phyloP scores from a whole-genome alignment of 305 asterid species.

The Andrographis paniculata region DNA sequence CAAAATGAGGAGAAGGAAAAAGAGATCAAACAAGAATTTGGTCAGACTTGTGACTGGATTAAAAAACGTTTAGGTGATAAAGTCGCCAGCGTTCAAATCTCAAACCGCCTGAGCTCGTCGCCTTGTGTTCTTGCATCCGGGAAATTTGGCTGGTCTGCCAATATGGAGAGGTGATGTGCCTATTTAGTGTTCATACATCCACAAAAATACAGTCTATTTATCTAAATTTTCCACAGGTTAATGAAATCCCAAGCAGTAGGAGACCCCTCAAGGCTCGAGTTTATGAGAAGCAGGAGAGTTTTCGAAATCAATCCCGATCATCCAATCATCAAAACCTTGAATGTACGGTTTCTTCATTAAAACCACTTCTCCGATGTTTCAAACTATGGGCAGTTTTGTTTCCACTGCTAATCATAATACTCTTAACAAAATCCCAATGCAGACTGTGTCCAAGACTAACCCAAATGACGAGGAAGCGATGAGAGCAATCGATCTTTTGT shows the following conservation, averaged over 20 bases:
- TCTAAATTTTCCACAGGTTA: slow-evolving; percentile 43
- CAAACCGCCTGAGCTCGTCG: slow-evolving; percentile 84
- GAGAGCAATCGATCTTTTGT: slow-evolving; percentile 84
- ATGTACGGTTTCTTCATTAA: slow-evolving; percentile 29
- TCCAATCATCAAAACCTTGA: slow-evolving; percentile 68
- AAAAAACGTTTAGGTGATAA: slow-evolving; percentile 69
- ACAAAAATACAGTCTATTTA: slow-evolving; percentile 3
- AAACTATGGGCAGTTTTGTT: not conserved
- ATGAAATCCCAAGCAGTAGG: slow-evolving; percentile 89
- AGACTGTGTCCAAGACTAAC: slow-evolving; percentile 66
- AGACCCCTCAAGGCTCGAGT: slow-evolving; percentile 62
- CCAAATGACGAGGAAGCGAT: slow-evolving; percentile 88
- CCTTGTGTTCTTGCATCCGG: slow-evolving; percentile 98
- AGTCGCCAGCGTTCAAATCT: slow-evolving; percentile 86
- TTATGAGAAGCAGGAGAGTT: slow-evolving; percentile 87
- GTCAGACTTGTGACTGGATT: slow-evolving; percentile 88
- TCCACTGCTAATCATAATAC: not conserved
- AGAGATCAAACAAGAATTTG: slow-evolving; percentile 82
- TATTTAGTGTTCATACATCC: too few species aligned
- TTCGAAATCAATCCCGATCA: slow-evolving; percentile 92
- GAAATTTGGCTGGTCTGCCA: slow-evolving; percentile 98
- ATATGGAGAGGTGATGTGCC: slow-evolving; percentile 91
- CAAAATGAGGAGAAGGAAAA: slow-evolving; percentile 78
- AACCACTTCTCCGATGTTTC: not conserved
- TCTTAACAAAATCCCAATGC: slow-evolving; percentile 13